A percentile compares a stretch with the other conserved stretches of the same genome.
Conservation (phyloP, 371 early-diverging fungal species). For the Mortierella sp. region DNA sequence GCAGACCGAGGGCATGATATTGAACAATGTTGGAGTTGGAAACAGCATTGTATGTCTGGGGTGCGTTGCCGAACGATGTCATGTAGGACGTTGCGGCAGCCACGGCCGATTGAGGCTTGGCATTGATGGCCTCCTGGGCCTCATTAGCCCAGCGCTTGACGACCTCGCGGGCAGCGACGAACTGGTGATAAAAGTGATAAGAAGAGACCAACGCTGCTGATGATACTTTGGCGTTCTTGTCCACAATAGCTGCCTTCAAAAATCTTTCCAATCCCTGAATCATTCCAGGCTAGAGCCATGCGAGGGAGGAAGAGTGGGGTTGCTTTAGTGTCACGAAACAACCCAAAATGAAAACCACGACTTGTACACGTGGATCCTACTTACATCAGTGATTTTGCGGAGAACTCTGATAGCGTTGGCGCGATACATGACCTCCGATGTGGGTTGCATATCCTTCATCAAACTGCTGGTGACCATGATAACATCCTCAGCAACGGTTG, state of each 20-base stretch:
- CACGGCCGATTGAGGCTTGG: slow-evolving; percentile 73
- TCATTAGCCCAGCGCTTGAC: slow-evolving; percentile 63
- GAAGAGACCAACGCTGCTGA: slow-evolving; percentile 95
- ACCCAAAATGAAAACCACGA: too few species aligned
- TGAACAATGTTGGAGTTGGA: slow-evolving; percentile 85
- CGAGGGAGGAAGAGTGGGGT: slow-evolving; percentile 53
- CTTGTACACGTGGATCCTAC: too few species aligned
- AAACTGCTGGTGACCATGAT: slow-evolving; percentile 97
- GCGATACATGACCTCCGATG: slow-evolving; percentile 88
- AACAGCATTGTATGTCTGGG: slow-evolving; percentile 59
- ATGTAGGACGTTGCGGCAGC: slow-evolving; percentile 63
- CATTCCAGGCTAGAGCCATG: slow-evolving; percentile 61
- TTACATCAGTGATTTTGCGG: slow-evolving; percentile 94
- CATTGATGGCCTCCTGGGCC: slow-evolving; percentile 67
- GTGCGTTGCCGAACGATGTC: slow-evolving; percentile 59
- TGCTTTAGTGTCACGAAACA: slow-evolving; percentile 58
- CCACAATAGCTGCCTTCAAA: slow-evolving; percentile 97
- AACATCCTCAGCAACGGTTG: slow-evolving; percentile 93
- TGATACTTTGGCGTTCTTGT: slow-evolving; percentile 90
- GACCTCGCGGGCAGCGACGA: slow-evolving; percentile 66
- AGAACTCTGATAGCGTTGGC: slow-evolving; percentile 97
- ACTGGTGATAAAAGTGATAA: slow-evolving; percentile 89
- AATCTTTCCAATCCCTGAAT: slow-evolving; percentile 95
- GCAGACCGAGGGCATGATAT: slow-evolving; percentile 96
- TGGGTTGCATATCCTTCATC: slow-evolving; percentile 97